A percentile compares a stretch with the other conserved stretches of the same genome.
These are phyloP conservation scores for Pseudocercospora macadamiae DNA, from an alignment of 2,329 filamentous ascomycete genomes.

Conservation along the genomic window DNA sequence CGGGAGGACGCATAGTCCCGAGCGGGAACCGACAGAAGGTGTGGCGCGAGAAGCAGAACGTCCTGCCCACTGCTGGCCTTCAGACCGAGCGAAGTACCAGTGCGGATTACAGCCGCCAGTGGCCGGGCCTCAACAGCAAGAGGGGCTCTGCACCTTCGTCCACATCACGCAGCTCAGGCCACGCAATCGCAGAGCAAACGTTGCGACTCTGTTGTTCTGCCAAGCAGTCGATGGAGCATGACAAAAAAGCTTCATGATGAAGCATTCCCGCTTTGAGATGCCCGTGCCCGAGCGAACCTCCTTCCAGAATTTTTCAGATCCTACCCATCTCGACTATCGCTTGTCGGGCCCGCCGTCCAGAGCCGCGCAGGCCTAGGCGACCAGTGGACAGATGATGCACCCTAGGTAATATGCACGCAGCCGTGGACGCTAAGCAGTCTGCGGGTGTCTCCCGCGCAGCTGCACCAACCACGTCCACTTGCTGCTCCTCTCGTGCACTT, in stretches of 20 bases:
- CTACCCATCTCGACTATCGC: slow-evolving; percentile 17
- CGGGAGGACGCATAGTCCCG: slow-evolving; percentile 18
- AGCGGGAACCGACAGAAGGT: slow-evolving; percentile 20
- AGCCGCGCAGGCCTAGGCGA: slow-evolving; percentile 20
- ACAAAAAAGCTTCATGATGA: slow-evolving; percentile 23
- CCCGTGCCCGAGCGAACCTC: slow-evolving; percentile 24
- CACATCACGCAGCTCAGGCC: slow-evolving; percentile 1
- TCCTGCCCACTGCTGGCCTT: slow-evolving; percentile 4
- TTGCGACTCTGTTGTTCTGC: slow-evolving; percentile 19
- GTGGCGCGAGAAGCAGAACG: slow-evolving; percentile 21
- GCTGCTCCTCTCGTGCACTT: slow-evolving; percentile 15
- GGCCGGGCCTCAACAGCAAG: slow-evolving; percentile 11
- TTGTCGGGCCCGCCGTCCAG: slow-evolving; percentile 17
- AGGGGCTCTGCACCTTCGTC: background rate
- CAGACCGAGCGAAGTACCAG: slow-evolving; percentile 15
- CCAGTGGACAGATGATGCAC: slow-evolving; percentile 13
- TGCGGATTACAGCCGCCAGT: slow-evolving; percentile 19
- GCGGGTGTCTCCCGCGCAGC: slow-evolving; percentile 24
- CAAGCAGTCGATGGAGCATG: slow-evolving; percentile 22
- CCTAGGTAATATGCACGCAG: slow-evolving; percentile 26
- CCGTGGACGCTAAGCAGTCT: slow-evolving; percentile 17
- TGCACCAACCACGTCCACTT: slow-evolving; percentile 24
- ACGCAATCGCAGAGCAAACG: slow-evolving; percentile 24
- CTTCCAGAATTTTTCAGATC: slow-evolving; percentile 28
- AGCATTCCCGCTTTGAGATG: slow-evolving; percentile 17